Evolutionary conservation across 495 filamentous ascomycete species (phyloP), one percentile per base, ranked within the genome.

Genomic region (Xylaria telfairii): DNA sequence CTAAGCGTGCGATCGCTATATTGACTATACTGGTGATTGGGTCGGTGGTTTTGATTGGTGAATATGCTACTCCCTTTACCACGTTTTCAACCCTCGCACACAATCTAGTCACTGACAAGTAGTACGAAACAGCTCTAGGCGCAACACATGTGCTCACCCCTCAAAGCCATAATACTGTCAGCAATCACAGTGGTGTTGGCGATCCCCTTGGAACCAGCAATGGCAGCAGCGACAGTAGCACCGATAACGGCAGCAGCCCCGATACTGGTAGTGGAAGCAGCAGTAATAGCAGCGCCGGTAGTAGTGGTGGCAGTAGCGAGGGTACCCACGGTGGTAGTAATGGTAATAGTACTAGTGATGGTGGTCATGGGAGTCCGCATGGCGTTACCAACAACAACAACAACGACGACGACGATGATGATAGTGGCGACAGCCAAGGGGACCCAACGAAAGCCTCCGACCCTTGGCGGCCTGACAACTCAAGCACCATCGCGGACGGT

Each of bases 381-480:
- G 37, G 12, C 9, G 24, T n/a, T n/a, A n/a, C 8, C 34, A 37
- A 37, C 8, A 37, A 3, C 15, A 28, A 30, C 47, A 2, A 32
- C 19, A 37, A 44, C 37, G 34, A 42, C 42, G 26, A n/a, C 34
- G 34, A 49, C 21, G 44, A n/a, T 28, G 53, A 37, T 53, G 62
- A 56, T 17, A 32, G 34, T 47, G 47, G 19, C 15, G 42, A 19
- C 57, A 24, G 6, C 24, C 24, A 39, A 10, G 61, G 39, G 26
- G 53, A 47, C n/a, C 9, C 39, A 47, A 39, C 61, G 9, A 54
- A 26, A 24, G 54, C 57, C 1, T n/a, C 54, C 19, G 71, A 68
- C 30, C 71, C 34, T 54, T 78, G 76, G 76, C 71, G 32, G 17
- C 76, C 76, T 1, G 37, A 69, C 9, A 78, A 77, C 46, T 78